Conservation (phyloP, 164 flowering plant species). For the Paratinospora sagittata region DNA sequence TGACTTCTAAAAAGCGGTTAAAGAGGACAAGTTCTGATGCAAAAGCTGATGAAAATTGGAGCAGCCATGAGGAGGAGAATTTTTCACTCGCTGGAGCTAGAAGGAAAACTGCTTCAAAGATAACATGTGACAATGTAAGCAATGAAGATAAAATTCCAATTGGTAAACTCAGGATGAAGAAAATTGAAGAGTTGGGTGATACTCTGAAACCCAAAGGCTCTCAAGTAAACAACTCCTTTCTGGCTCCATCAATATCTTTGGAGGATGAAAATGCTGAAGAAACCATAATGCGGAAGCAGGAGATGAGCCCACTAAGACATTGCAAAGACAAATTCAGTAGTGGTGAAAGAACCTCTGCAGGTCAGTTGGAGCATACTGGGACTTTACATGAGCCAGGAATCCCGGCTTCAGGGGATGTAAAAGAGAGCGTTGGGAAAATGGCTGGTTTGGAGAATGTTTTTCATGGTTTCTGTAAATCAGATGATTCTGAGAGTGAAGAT, state of each 20-base stretch:
- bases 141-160: slow-evolving; percentile 46
- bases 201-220: slow-evolving; percentile 5
- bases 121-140: slow-evolving; percentile 37
- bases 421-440: slow-evolving; percentile 29
- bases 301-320: slow-evolving; percentile 23
- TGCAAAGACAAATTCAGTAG: slow-evolving; percentile 11
- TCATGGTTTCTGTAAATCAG: slow-evolving; percentile 40
- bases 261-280: slow-evolving; percentile 10
- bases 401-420: slow-evolving; percentile 12
- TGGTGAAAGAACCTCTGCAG: slow-evolving; percentile 6
- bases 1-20: slow-evolving; percentile 7
- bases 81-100: slow-evolving; percentile 21
- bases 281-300: slow-evolving; percentile 24
- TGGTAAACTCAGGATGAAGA: slow-evolving; percentile 24
- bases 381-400: slow-evolving; percentile 10
- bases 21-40: slow-evolving; percentile 9
- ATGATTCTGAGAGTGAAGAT: slow-evolving; percentile 21
- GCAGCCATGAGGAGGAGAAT: not conserved
- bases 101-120: slow-evolving; percentile 31
- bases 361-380: slow-evolving; percentile 5
- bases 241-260: slow-evolving; percentile 10
- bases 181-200: slow-evolving; percentile 7
- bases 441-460: slow-evolving; percentile 35
- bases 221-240: slow-evolving; percentile 6
- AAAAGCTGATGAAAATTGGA: slow-evolving; percentile 13